Percentiles rank a stretch among this genome's conserved stretches.
These are phyloP conservation scores for Mortierella claussenii DNA, from an alignment of 192 early-diverging fungal genomes.

Conservation along the genomic window DNA sequence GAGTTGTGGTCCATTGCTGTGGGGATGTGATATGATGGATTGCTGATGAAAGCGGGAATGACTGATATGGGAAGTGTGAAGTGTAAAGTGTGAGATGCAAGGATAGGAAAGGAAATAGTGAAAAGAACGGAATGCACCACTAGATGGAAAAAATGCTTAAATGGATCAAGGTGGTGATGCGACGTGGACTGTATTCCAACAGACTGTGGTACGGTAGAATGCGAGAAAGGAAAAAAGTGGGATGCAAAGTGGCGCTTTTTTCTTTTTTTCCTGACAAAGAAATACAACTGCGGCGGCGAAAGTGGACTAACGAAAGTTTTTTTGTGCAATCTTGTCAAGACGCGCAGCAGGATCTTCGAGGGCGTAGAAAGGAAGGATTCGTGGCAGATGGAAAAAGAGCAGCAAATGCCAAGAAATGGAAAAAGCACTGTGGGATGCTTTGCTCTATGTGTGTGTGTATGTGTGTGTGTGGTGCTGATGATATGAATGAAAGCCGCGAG, in stretches of 20 bases:
- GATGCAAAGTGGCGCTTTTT: background rate
- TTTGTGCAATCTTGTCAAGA: too few relatives aligned
- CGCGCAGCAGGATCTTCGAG: too few relatives aligned
- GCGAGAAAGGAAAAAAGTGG: background rate
- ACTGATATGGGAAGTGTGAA: conserved; percentile 6
- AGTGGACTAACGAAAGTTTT: too few relatives aligned
- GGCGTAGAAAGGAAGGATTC: too few relatives aligned
- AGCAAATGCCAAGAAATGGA: too few relatives aligned
- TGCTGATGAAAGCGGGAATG: background rate
- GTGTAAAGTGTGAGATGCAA: background rate
- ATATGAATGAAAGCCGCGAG: too few relatives aligned
- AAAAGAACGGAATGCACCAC: conserved; percentile 1
- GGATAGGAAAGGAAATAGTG: background rate
- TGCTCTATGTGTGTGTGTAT: too few relatives aligned
- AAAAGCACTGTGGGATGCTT: too few relatives aligned
- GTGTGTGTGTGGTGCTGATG: too few relatives aligned
- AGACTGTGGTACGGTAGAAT: background rate
- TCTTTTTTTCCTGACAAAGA: background rate
- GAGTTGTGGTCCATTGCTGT: conserved; percentile 50
- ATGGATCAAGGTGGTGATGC: background rate
- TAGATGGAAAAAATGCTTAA: background rate
- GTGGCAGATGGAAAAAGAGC: too few relatives aligned
- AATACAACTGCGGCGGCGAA: too few relatives aligned
- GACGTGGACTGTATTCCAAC: too few relatives aligned
- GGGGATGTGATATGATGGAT: conserved; percentile 6